phyloP scores from a whole-genome alignment of 192 early-diverging fungal genomes.

The Podochytrium sp. region DNA sequence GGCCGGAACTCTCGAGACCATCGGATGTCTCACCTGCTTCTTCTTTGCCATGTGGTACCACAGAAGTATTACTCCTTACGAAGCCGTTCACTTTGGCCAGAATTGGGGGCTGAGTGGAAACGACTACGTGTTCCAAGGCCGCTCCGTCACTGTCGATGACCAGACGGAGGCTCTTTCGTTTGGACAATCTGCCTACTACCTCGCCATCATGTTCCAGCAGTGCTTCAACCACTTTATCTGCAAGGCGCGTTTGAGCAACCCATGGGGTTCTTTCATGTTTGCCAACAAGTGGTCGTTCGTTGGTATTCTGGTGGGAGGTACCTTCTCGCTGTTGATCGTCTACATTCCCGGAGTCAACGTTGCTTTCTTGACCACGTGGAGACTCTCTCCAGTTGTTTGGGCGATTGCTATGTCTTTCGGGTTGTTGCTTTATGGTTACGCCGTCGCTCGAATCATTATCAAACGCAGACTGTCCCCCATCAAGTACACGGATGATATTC shows the following conservation, averaged over 20 bases:
- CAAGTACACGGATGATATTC: constrained; percentile 69
- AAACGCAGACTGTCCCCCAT: background rate
- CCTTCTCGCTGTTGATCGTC: constrained; percentile 51
- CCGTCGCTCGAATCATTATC: background rate
- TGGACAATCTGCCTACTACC: constrained; percentile 79
- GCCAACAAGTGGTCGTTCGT: constrained; percentile 54
- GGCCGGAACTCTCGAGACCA: constrained; percentile 75
- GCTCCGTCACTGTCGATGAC: constrained; percentile 38
- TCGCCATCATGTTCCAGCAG: constrained; percentile 82
- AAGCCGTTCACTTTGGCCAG: constrained; percentile 46
- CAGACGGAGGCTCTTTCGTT: constrained; percentile 74
- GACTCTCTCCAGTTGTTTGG: constrained; percentile 73
- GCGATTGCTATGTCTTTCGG: constrained; percentile 74
- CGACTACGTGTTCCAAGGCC: constrained; percentile 29
- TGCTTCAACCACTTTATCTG: constrained; percentile 94
- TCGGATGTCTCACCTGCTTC: constrained; percentile 71
- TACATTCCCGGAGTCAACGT: constrained; percentile 55
- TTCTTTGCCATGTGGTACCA: constrained; percentile 79
- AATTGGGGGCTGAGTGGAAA: constrained; percentile 31
- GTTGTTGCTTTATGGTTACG: constrained; percentile 1
- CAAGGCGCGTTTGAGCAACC: constrained; percentile 78
- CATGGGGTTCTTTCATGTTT: constrained; percentile 82
- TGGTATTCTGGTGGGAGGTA: constrained; percentile 61
- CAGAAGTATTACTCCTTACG: constrained; percentile 60
- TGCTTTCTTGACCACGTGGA: constrained; percentile 61